A percentile compares a stretch with the other conserved stretches of the same genome.
phyloP scores from a whole-genome alignment of 2,329 filamentous ascomycete genomes.

The Cytospora piceicola region DNA sequence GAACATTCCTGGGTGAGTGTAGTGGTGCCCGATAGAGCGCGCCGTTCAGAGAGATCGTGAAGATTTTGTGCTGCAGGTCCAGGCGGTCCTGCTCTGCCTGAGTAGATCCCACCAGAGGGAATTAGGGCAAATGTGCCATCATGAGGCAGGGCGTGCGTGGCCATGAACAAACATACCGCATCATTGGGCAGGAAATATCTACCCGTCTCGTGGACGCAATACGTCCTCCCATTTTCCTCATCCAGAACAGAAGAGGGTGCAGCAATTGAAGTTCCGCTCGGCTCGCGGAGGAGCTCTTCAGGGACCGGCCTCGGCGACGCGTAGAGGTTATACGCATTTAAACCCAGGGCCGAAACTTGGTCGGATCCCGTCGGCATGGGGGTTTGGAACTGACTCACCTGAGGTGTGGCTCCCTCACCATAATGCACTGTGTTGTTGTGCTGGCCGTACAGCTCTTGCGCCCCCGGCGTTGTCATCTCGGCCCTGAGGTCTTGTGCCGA shows the following conservation, averaged over 20 bases:
- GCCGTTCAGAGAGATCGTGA: conserved; percentile 12
- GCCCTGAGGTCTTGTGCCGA: not conserved
- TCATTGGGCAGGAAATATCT: conserved; percentile 19
- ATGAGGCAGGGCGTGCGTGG: not conserved
- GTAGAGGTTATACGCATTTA: conserved; percentile 11
- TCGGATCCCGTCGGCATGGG: not conserved
- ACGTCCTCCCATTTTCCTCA: conserved; percentile 19
- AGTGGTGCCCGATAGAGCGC: conserved; percentile 23
- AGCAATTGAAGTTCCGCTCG: conserved; percentile 11
- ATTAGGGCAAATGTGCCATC: not conserved
- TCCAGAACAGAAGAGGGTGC: not conserved
- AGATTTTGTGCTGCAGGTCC: conserved; percentile 26
- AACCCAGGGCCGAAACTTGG: not conserved
- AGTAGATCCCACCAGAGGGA: not conserved
- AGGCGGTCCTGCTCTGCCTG: conserved; percentile 22
- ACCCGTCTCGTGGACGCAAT: conserved; percentile 10
- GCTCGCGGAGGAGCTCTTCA: conserved; percentile 9
- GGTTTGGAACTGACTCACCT: not conserved
- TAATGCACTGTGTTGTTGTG: not conserved
- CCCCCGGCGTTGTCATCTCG: not conserved
- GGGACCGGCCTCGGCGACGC: not conserved
- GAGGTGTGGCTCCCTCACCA: not conserved
- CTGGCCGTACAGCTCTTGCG: not conserved
- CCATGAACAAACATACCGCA: not conserved
- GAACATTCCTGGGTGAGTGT: conserved; percentile 5